These are phyloP conservation scores for Fonsecaea monophora DNA, from an alignment of 2,329 filamentous ascomycete genomes.

Conservation along the genomic window DNA sequence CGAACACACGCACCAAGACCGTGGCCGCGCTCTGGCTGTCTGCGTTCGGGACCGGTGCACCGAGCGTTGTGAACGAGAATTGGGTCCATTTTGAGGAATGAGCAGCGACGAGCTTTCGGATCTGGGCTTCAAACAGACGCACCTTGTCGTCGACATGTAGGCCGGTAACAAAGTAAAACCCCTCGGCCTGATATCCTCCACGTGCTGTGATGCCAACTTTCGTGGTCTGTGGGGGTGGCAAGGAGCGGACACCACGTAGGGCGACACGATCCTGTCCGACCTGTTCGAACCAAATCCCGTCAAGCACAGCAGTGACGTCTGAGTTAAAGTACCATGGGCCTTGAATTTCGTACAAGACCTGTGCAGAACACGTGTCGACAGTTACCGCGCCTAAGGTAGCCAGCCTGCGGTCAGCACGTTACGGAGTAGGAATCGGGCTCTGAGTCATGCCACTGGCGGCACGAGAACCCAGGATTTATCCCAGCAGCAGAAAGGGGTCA, in stretches of 20 bases:
- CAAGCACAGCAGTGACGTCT: slow-evolving; percentile 61
- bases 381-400: no score
- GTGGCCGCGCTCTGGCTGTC: slow-evolving; percentile 53
- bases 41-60: slow-evolving; percentile 45
- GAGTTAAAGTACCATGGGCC: slow-evolving; percentile 65
- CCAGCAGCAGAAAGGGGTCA: no score
- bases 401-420: no score
- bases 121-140: slow-evolving; percentile 54
- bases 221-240: slow-evolving; percentile 58
- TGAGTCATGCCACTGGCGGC: no score
- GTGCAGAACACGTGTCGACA: slow-evolving; percentile 60
- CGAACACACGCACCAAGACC: slow-evolving; percentile 51
- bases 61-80: slow-evolving; percentile 45
- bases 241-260: slow-evolving; percentile 52
- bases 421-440: no score
- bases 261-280: slow-evolving; percentile 58
- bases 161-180: slow-evolving; percentile 53
- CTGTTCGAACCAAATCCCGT: slow-evolving; percentile 61
- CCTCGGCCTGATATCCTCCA: slow-evolving; percentile 57
- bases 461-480: no score
- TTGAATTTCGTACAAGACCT: slow-evolving; percentile 63
- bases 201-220: slow-evolving; percentile 58
- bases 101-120: slow-evolving; percentile 48
- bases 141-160: slow-evolving; percentile 56
- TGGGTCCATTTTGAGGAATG: slow-evolving; percentile 45